A percentile compares a stretch with the other conserved stretches of the same genome.
Conservation (phyloP, 2,329 filamentous ascomycete species). For the Nigrograna mackinnonii region DNA sequence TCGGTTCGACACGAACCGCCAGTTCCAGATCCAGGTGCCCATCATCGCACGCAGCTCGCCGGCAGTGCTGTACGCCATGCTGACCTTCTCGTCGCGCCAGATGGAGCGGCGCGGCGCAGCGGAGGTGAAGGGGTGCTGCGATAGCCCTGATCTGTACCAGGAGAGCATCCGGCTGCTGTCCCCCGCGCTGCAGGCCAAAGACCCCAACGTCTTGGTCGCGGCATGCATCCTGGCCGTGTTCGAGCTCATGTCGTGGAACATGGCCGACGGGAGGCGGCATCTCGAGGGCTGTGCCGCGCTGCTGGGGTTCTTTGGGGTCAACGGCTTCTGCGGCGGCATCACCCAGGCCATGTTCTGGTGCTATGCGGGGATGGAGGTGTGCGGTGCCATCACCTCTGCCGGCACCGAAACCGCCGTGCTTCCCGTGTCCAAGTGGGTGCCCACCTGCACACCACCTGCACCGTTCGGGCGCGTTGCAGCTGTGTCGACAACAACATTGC, state of each 20-base stretch:
- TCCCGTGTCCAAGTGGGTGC: background rate
- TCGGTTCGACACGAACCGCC: background rate
- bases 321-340: conserved; percentile 56
- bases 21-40: background rate
- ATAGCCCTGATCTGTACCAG: background rate
- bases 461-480: no score
- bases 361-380: conserved; percentile 47
- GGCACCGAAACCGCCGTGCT: background rate
- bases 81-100: background rate
- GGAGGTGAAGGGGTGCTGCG: background rate
- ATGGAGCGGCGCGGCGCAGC: background rate
- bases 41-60: background rate
- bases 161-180: background rate
- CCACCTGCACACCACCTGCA: no score
- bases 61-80: background rate
- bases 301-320: conserved; percentile 25
- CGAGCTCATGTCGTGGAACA: no score
- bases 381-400: background rate
- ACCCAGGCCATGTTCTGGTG: conserved; percentile 62
- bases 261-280: conserved; percentile 58
- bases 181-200: conserved; percentile 33
- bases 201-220: conserved; percentile 50
- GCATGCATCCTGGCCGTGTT: no score
- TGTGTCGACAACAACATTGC: no score
- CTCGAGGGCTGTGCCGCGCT: conserved; percentile 60